Evolutionary conservation across 129 eudicot genomes (phyloP).

Genomic region (Arctium lappa): DNA sequence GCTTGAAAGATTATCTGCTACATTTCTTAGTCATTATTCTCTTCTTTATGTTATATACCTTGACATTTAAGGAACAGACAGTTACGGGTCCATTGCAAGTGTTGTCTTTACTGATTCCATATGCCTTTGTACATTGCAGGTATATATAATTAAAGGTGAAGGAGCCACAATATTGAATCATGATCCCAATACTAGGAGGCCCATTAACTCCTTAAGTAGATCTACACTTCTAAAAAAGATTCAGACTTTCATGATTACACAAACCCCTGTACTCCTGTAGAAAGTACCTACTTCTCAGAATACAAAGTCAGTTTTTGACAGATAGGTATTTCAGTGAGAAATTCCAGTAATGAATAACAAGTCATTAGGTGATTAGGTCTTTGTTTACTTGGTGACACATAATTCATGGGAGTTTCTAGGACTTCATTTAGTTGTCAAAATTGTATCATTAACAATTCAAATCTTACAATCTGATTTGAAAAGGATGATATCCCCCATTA

Average conservation of each 20-base stretch:
- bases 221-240: background rate
- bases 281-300: too few relatives aligned
- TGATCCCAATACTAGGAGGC: background rate
- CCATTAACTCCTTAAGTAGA: background rate
- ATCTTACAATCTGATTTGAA: background rate
- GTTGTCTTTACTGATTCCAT: background rate
- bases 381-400: conserved; percentile 7
- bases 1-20: too few relatives aligned
- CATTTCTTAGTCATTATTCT: too few relatives aligned
- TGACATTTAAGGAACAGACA: background rate
- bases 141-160: background rate
- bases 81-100: background rate
- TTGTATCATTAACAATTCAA: background rate
- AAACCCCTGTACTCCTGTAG: too few relatives aligned
- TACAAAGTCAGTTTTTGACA: too few relatives aligned
- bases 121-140: background rate
- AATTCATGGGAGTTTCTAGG: background rate
- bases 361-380: background rate
- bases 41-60: too few relatives aligned
- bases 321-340: background rate
- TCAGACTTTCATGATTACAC: background rate
- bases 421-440: background rate
- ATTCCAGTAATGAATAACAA: too few relatives aligned
- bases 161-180: background rate
- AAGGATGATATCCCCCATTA: background rate